A percentile compares a stretch with the other conserved stretches of the same genome.
Conservation (phyloP, 495 filamentous ascomycete species). For the Amorphotheca resinae region DNA sequence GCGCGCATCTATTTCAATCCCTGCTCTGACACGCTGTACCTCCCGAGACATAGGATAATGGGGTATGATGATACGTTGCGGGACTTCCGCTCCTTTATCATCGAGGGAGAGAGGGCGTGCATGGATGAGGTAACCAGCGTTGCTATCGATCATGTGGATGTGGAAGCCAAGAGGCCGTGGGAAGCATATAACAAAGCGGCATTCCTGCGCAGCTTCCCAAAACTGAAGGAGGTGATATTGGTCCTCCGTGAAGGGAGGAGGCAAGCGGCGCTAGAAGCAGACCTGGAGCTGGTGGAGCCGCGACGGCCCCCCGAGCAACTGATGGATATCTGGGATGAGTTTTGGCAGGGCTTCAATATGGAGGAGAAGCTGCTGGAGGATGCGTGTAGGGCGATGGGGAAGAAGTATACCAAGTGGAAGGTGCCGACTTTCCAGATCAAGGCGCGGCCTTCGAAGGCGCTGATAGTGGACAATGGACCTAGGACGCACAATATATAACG, state of each 20-base stretch:
- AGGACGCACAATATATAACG: too few relatives aligned
- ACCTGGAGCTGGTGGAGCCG: conserved; percentile 6
- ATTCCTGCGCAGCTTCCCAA: conserved; percentile 30
- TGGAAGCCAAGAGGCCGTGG: conserved; percentile 36
- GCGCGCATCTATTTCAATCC: conserved; percentile 33
- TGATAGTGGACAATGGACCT: too few relatives aligned
- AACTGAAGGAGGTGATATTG: conserved; percentile 28
- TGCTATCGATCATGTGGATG: conserved; percentile 36
- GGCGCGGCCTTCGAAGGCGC: too few relatives aligned
- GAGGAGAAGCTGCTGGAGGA: conserved; percentile 14
- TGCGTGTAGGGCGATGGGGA: conserved; percentile 8
- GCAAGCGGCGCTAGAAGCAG: not conserved
- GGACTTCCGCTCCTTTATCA: conserved; percentile 22
- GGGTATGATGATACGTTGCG: conserved; percentile 34
- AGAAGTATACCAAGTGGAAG: conserved; percentile 8
- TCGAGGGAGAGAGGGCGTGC: not conserved
- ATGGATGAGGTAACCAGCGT: conserved; percentile 16
- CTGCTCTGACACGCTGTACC: conserved; percentile 33
- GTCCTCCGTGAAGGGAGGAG: conserved; percentile 15
- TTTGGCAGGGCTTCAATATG: conserved; percentile 12
- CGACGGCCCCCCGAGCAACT: conserved; percentile 8
- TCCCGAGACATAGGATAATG: conserved; percentile 32
- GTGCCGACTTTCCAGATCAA: conserved; percentile 11
- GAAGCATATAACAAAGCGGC: conserved; percentile 40
- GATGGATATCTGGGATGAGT: conserved; percentile 15